Percentiles rank a stretch among this genome's conserved stretches.
Conservation (phyloP, 2,329 filamentous ascomycete genomes). For the Westerdykella aurantiaca region DNA sequence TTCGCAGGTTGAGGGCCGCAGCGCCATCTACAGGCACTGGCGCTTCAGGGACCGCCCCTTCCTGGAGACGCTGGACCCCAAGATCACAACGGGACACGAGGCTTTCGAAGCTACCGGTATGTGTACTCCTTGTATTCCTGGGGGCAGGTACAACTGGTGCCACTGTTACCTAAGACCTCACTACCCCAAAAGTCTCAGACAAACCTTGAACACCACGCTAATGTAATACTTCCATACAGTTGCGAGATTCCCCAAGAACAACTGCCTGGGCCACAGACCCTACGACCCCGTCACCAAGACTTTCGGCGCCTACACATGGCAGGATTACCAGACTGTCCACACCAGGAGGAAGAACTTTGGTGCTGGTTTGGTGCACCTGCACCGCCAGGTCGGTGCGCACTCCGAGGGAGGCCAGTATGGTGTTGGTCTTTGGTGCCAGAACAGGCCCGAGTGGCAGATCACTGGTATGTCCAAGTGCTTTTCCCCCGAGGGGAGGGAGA, state of each 20-base stretch:
- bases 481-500: neutral
- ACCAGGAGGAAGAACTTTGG: conserved; percentile 78
- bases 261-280: conserved; percentile 72
- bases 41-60: conserved; percentile 62
- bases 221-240: conserved; percentile 28
- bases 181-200: too few species aligned
- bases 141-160: neutral
- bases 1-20: conserved; percentile 66
- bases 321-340: conserved; percentile 74
- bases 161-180: too few species aligned
- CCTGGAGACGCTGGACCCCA: conserved; percentile 50
- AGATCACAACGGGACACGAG: conserved; percentile 67
- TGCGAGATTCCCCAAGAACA: conserved; percentile 58
- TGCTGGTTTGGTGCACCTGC: conserved; percentile 75
- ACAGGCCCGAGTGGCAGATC: conserved; percentile 85
- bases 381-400: conserved; percentile 61
- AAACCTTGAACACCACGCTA: neutral
- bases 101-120: conserved; percentile 63
- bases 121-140: conserved; percentile 8
- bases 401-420: conserved; percentile 59
- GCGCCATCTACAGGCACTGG: conserved; percentile 77
- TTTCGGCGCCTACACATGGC: conserved; percentile 75
- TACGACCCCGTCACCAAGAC: conserved; percentile 70
- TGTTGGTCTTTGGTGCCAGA: conserved; percentile 80
- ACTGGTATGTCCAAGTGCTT: conserved; percentile 48